These are phyloP conservation scores for Fusarium annulatum DNA, from an alignment of 2,329 filamentous ascomycete species.

Conservation along the genomic window DNA sequence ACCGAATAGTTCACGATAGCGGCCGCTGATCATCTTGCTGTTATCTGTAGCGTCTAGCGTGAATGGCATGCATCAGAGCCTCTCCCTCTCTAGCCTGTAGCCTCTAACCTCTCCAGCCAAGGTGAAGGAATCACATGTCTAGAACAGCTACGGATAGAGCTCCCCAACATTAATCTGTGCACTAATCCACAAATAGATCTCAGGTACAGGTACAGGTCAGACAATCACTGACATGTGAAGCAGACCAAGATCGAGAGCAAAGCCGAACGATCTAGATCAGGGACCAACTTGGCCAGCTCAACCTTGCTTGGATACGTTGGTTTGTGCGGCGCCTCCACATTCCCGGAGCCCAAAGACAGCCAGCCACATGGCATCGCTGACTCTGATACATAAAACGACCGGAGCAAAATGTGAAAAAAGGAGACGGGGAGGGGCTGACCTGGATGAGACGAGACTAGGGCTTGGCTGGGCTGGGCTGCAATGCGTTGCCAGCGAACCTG, in stretches of 20 bases:
- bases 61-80: conserved; percentile 23
- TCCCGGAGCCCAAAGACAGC: conserved; percentile 28
- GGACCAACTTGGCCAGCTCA: conserved; percentile 12
- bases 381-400: not conserved
- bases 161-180: conserved; percentile 5
- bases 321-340: conserved; percentile 29
- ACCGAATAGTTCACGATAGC: conserved; percentile 4
- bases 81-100: not conserved
- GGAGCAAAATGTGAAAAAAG: conserved; percentile 22
- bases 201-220: conserved; percentile 20
- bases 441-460: conserved; percentile 8
- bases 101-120: not conserved
- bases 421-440: conserved; percentile 7
- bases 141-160: conserved; percentile 1
- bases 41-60: not conserved
- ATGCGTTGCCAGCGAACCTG: conserved; percentile 37
- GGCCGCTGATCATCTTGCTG: conserved; percentile 4
- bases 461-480: conserved; percentile 29
- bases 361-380: conserved; percentile 35
- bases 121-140: conserved; percentile 26
- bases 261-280: conserved; percentile 32
- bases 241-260: conserved; percentile 26
- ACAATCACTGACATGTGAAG: conserved; percentile 38
- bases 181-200: conserved; percentile 25
- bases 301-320: conserved; percentile 2